Base-by-base conservation (phyloP, 495 filamentous ascomycete species). In the Penicillium bialowiezense region DNA sequence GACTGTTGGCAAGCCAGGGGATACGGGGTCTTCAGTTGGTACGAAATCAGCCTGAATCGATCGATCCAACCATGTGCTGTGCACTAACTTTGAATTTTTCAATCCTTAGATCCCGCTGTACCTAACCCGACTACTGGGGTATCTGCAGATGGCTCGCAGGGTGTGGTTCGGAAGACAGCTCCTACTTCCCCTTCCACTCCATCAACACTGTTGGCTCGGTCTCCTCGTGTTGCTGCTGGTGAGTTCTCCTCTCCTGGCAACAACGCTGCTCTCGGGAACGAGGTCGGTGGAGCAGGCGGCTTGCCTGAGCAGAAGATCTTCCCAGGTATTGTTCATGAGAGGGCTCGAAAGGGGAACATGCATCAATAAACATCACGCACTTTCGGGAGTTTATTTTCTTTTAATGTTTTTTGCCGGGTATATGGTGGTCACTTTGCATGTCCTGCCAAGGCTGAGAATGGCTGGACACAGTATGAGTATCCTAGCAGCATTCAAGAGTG, bases 271-370 rank as follows among this genome's bases (percentile, higher is more conserved):
- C 43, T 55, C 52, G 67, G 53, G 41, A 44, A 44, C 56, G 45
- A 60, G 62, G 55, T 58, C 40, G 53, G 68, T 44, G 43, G 64
- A 9, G 58, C 85, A 51, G 69, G 83, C 20, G 76, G 69, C 10
- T 71, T 76, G 0, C 76, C 76, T 18, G 82, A 88, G 59, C 84
- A 85, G 29, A 77, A 80, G 51, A 86, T 88, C 35, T 87, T 88
- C 63, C 87, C 87, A 0, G 86, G 87, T 3, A 75, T 88, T 40
- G 76, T 89, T 18, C 80, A 84, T 57, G 76, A 83, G 42, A 75
- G 74, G 44, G 75, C 74, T 31, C 70, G 78, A 41, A 70, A 70
- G 41, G 67, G 70, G 37, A 86, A 77, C 62, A 44, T 65, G 31
- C 58, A 54, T 10, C 33, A 42, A 44, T 55, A 44, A 12, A 8